Evolutionary conservation across 2,329 filamentous ascomycete species (phyloP), one percentile per base, ranked within the genome.

Genomic region (Trichoderma koningii): DNA sequence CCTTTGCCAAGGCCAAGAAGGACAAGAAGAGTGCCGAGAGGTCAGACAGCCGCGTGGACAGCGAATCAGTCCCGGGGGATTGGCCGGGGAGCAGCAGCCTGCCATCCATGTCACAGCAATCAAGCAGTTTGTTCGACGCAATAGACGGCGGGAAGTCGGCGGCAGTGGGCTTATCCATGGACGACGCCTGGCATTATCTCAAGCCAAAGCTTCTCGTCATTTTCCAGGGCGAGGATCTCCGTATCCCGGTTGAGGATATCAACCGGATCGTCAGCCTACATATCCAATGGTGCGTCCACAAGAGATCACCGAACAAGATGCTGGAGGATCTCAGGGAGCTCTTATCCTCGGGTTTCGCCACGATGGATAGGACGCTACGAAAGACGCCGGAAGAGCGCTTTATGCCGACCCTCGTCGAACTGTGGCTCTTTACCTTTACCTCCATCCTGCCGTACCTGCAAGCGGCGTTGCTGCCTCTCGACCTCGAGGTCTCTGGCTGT

Each of bases 401-500:
- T n/a, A 92, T 98, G 23, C 91, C 92, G 0, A 88, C 92, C 64
- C 82, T 99, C 0, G 94, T 97, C 2, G 92, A 97, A 74, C 88
- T 97, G 73, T 99, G 95, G 95, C 86, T 96, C 66, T 88, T 95
- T 53, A 93, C 95, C 0, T 97, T 97, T 72, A 94, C 92, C 3
- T 90, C 87, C 7, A 91, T 98, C 44, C 79, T 98, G 5, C 95
- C 95, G 0, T 98, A 97, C 73, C 88, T 99, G 71, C 94, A 98
- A 79, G 93, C 94, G 1, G 93, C 97, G 1, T 97, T 99, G 73
- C 80, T 99, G 1, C 95, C 93, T 0, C 80, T 99, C 1, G 95
- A 99, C 73, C 85, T 97, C 12, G 95, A 99, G 74, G 96, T 99
- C 74, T 89, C 92, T 61, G 95, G 94, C 6, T 85, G 85, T 53